Percentiles rank a stretch among this genome's conserved stretches.
Conservation (phyloP, 208 protist species). For the Leishmania amazonensis region DNA sequence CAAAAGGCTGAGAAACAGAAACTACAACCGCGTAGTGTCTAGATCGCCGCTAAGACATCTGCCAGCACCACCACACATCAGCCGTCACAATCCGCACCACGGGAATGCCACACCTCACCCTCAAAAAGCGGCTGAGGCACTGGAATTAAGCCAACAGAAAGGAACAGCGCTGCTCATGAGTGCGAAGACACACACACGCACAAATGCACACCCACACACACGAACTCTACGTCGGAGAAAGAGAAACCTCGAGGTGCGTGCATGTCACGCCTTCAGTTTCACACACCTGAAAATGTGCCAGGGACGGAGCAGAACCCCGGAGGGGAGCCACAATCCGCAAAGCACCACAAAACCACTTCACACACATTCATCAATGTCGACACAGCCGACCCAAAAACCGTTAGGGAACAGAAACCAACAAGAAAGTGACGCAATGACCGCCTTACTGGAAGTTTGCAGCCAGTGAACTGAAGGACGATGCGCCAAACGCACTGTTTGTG, state of each 20-base stretch:
- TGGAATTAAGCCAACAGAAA: neutral
- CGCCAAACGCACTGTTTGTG: constrained; percentile 24
- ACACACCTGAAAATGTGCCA: neutral
- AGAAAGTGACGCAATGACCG: neutral
- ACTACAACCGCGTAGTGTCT: neutral
- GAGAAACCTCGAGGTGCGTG: neutral
- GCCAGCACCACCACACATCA: neutral
- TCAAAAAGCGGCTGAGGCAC: too few relatives aligned
- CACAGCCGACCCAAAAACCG: too few relatives aligned
- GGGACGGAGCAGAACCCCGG: neutral
- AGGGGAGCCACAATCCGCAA: neutral
- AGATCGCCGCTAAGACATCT: neutral
- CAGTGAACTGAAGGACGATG: constrained; percentile 30
- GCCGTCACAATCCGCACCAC: neutral
- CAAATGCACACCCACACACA: neutral
- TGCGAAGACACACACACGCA: neutral
- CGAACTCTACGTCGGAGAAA: neutral
- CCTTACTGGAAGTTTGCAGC: constrained; percentile 21
- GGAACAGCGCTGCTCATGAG: neutral
- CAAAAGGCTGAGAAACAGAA: neutral
- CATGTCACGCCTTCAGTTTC: neutral
- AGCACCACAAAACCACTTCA: neutral
- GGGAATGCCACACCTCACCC: neutral
- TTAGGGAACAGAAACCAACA: neutral
- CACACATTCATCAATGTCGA: neutral